Conservation (phyloP, 2,329 filamentous ascomycete genomes). For the Xylaria sp. region DNA sequence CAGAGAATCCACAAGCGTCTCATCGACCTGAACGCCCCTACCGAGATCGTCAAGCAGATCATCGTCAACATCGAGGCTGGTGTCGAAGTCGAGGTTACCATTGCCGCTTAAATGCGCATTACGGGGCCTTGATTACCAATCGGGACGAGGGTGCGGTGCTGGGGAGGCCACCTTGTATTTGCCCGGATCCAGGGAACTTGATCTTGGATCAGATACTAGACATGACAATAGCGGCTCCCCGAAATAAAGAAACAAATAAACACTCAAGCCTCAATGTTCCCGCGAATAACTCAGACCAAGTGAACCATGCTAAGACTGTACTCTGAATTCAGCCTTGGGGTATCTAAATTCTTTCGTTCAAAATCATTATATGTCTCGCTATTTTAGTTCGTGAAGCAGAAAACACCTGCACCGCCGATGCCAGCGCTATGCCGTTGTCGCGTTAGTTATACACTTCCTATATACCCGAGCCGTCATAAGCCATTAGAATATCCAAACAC, state of each 20-base stretch:
- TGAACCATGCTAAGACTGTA: neutral
- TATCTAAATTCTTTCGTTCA: conserved; percentile 26
- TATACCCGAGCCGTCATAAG: neutral
- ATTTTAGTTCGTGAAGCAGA: conserved; percentile 5
- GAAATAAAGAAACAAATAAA: conserved; percentile 18
- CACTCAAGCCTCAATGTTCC: neutral
- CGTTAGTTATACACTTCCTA: conserved; percentile 16
- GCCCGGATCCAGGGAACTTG: neutral
- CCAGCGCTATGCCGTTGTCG: conserved; percentile 2
- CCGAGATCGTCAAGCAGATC: conserved; percentile 97
- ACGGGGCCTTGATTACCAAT: conserved; percentile 11
- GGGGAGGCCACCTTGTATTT: conserved; percentile 4
- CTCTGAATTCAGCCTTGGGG: conserved; percentile 15
- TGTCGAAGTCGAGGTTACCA: conserved; percentile 93
- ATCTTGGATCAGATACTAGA: conserved; percentile 14
- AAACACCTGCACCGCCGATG: conserved; percentile 14
- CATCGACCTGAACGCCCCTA: conserved; percentile 96
- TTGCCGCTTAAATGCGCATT: conserved; percentile 73
- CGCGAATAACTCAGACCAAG: neutral
- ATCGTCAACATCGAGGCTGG: conserved; percentile 96
- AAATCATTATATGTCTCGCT: conserved; percentile 13
- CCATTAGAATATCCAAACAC: conserved; percentile 74
- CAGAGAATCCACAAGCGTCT: conserved; percentile 94
- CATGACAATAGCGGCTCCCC: conserved; percentile 1
- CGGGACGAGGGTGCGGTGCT: conserved; percentile 18